Conservation (phyloP, 75 land plant genomes). For the Cupressus sempervirens region DNA sequence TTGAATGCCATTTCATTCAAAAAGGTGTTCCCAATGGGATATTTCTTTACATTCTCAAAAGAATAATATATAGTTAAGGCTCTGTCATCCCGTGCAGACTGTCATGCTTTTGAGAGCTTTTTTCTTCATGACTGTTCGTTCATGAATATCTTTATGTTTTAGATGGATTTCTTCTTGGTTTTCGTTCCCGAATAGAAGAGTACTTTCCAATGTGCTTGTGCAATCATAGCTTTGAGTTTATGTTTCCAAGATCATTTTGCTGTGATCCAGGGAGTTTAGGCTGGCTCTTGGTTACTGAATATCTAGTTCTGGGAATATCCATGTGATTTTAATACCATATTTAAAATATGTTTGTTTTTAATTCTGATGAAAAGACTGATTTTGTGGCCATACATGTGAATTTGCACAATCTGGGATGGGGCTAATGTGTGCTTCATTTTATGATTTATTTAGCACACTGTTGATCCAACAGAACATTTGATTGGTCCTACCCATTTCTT, state of each 20-base stretch:
- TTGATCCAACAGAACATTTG: background rate
- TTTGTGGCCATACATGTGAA: background rate
- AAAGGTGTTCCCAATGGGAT: background rate
- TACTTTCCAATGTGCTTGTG: slow-evolving; percentile 1
- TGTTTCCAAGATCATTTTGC: background rate
- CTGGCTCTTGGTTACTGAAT: background rate
- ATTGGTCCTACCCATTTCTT: slow-evolving; percentile 5
- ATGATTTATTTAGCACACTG: background rate
- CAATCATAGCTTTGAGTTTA: slow-evolving; percentile 1
- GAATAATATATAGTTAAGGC: slow-evolving; percentile 1
- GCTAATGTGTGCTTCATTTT: background rate
- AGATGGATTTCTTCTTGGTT: slow-evolving; percentile 4
- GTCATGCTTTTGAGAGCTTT: background rate
- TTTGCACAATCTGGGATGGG: background rate
- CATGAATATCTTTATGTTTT: background rate
- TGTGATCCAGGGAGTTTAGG: background rate
- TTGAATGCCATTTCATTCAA: background rate
- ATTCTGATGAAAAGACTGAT: background rate
- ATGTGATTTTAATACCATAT: background rate
- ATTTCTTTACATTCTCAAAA: background rate
- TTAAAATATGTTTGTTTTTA: background rate
- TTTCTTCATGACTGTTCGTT: slow-evolving; percentile 8
- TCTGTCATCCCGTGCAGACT: background rate
- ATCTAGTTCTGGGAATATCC: background rate
- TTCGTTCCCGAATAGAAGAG: slow-evolving; percentile 1